phyloP scores from a whole-genome alignment of 1,139 yeast genomes.

The Geotrichum bryndzae region DNA sequence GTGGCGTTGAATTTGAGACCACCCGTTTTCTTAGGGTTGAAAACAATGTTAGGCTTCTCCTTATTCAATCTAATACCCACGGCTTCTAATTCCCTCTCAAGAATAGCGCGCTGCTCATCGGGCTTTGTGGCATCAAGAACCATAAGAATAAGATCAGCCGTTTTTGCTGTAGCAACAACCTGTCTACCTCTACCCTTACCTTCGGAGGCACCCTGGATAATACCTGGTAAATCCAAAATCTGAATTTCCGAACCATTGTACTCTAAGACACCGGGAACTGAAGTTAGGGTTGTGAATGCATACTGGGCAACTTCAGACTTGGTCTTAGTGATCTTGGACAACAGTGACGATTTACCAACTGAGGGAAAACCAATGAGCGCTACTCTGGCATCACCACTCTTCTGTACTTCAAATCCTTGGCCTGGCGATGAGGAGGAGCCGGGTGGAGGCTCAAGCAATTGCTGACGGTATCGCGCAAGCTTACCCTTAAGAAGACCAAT shows the following conservation, averaged over 20 bases:
- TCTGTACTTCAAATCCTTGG: conserved; percentile 91
- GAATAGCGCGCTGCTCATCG: conserved; percentile 74
- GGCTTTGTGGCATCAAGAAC: conserved; percentile 94
- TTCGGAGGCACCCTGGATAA: conserved; percentile 92
- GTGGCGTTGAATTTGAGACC: conserved; percentile 81
- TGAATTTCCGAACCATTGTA: conserved; percentile 97
- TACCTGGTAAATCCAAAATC: conserved; percentile 94
- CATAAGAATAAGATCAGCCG: conserved; percentile 89
- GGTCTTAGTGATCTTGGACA: conserved; percentile 81
- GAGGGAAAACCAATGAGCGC: conserved; percentile 96
- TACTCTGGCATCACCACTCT: conserved; percentile 94
- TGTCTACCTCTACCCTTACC: conserved; percentile 98
- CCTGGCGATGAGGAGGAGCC: conserved; percentile 70
- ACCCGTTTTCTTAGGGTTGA: conserved; percentile 78
- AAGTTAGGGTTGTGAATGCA: conserved; percentile 91
- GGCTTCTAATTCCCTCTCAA: conserved; percentile 85
- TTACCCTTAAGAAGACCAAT: conserved; percentile 90
- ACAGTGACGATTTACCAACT: conserved; percentile 83
- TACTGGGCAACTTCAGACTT: conserved; percentile 92
- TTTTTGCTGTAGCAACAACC: conserved; percentile 92
- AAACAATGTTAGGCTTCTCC: conserved; percentile 70
- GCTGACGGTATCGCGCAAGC: conserved; percentile 88
- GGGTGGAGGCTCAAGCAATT: conserved; percentile 83
- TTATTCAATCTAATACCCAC: conserved; percentile 90
- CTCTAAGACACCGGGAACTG: conserved; percentile 92